Evolutionary conservation across 2,329 filamentous ascomycete genomes (phyloP), one percentile per base, ranked within the genome.

Genomic region (Aspergillus brunneoviolaceus): DNA sequence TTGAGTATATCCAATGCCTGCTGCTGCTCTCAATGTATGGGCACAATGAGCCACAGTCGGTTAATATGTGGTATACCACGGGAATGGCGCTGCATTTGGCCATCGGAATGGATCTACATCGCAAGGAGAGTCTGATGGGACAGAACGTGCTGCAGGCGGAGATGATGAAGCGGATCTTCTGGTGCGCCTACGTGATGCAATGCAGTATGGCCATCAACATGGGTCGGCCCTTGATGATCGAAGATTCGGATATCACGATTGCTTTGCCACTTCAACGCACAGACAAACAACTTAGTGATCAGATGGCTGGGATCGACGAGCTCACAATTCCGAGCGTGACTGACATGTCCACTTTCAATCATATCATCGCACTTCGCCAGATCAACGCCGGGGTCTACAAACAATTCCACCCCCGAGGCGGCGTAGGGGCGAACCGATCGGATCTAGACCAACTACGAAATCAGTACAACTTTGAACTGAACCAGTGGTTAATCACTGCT

Each of bases 21-120:
- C 42, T 71, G 5, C 57, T 71, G 2, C 57, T 70, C 2, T 64
- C 63, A 9, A 69, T 71, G 51, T 71, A 70, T 47, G 69, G 69
- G 12, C 63, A 62, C 45, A 67, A 67, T 35, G 69, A 70, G 39
- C 69, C 69, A 0, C 67, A 70, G 52, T 65, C 65, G 3, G 63
- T 69, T 48, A 67, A 69, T 48, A 60, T 70, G 33, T 70, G 69
- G 68, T 60, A 67, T 39, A 66, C 66, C 0, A 61, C 63, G 3
- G 67, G 67, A 2, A 52, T 70, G 5, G 63, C 67, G 14, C 60
- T 72, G 0, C 61, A 65, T 2, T 51, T 69, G 12, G 66, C 67
- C 4, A 52, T 68, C 14, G 65, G 67, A 1, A 63, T 70, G 21
- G 63, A 70, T 16, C 39, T 70, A 1, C 66, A 70, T 29, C 64